Base-by-base conservation (phyloP, 192 early-diverging fungal species). In the Kappamyces sp. region DNA sequence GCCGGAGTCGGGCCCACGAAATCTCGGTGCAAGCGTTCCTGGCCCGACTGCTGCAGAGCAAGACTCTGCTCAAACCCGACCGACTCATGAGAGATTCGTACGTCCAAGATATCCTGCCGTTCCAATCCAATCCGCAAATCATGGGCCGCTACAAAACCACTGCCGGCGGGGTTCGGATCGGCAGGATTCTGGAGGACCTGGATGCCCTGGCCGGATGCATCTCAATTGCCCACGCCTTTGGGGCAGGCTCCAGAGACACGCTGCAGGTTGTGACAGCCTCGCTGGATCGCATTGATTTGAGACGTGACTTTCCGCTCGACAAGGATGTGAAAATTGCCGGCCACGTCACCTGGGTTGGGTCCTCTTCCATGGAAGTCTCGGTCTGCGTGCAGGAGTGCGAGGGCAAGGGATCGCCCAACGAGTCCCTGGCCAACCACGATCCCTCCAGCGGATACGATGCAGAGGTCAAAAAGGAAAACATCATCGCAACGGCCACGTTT, bases 201-300 rank as follows among this genome's bases (percentile, higher is more conserved):
- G 94, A 97, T 69, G 83, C 88, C 0, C 66, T 94, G 40, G 91
- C 91, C n/a, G 88, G 82, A 2, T 78, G 79, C 4, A 83, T 93
- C 43, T 76, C 84, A 4, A 93, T 89, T 69, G 80, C 85, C 52
- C 91, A 97, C 55, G 78, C 78, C 42, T 73, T 76, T 35, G 83
- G 80, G 42, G 67, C 66, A 0, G 66, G 76, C 35, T 74, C 73
- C 51, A 60, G 76, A 7, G 23, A 37, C 33, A 9, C 35, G n/a
- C 31, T 41, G 23, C 37, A 40, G 10, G 37, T 62, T 44, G 36
- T 62, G 15, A 38, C 62, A 59, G 93, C 93, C 0, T 77, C 85
- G 23, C 82, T 96, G 7, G 93, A 96, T 66, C 74, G 93, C 15
- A 90, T 93, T 40, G 90, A 93, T 31, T 66, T 96, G 47, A 66